Percentiles rank a stretch among this genome's conserved stretches.
Conservation (phyloP, 306 rosid species). For the Corylus americana region DNA sequence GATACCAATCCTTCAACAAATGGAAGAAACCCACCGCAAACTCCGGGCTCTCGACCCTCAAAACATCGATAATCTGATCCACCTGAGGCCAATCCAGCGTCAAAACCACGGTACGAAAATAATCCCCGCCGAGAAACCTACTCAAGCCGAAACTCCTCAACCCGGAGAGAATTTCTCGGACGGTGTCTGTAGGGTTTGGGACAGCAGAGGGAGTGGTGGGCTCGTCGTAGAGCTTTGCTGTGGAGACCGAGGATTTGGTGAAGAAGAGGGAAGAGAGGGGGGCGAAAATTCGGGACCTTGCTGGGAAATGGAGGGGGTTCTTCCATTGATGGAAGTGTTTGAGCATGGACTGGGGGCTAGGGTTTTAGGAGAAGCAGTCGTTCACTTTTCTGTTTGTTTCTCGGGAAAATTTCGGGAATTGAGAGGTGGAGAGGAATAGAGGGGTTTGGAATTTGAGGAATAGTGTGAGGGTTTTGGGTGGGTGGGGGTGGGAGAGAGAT, state of each 20-base stretch:
- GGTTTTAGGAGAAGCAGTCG: conserved; percentile 7
- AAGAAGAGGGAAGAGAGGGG: conserved; percentile 28
- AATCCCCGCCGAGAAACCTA: conserved; percentile 23
- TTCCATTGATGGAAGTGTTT: conserved; percentile 32
- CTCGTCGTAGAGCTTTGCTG: conserved; percentile 30
- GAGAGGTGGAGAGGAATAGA: neutral
- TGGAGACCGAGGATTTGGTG: conserved; percentile 33
- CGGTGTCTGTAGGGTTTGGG: conserved; percentile 15
- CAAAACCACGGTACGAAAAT: conserved; percentile 23
- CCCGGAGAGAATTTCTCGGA: conserved; percentile 37
- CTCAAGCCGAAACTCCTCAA: conserved; percentile 39
- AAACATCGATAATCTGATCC: conserved; percentile 33
- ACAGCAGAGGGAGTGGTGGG: conserved; percentile 16
- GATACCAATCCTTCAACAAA: conserved; percentile 32
- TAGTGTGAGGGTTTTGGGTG: neutral
- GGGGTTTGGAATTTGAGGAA: neutral
- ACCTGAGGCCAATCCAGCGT: conserved; percentile 39
- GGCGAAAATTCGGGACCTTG: conserved; percentile 23
- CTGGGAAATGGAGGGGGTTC: conserved; percentile 7
- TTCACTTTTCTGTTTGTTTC: conserved; percentile 5
- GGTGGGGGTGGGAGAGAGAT: neutral
- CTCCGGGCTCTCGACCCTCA: conserved; percentile 39
- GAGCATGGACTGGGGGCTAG: conserved; percentile 43
- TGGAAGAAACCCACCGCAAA: conserved; percentile 45
- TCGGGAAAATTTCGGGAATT: neutral